These are phyloP conservation scores for Panicum virgatum DNA, from an alignment of 202 grass and related monocot genomes.

Conservation along the genomic window DNA sequence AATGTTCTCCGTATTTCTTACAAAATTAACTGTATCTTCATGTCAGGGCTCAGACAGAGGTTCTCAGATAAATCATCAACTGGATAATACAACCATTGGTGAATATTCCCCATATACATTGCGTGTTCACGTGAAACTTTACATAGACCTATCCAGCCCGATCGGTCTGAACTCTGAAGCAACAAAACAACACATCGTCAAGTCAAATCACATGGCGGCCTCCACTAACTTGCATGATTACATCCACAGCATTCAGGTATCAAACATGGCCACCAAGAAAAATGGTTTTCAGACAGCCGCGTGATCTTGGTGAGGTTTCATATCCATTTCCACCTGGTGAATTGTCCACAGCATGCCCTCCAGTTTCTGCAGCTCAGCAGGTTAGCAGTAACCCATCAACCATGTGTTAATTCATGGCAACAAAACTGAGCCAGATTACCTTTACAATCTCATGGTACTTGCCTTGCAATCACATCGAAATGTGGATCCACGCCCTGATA, in stretches of 20 bases:
- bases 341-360: conserved; percentile 99
- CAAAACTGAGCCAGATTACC: conserved; percentile 38
- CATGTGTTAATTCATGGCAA: background rate
- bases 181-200: background rate
- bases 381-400: conserved; percentile 10
- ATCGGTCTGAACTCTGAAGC: background rate
- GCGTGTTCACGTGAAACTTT: background rate
- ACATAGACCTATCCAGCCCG: background rate
- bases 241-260: background rate
- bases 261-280: background rate
- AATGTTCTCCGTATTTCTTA: too few relatives aligned
- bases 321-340: conserved; percentile 95
- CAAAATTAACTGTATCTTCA: too few relatives aligned
- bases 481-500: conserved; percentile 98
- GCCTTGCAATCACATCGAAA: conserved; percentile 93
- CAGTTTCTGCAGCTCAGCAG: conserved; percentile 66
- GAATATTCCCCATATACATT: background rate
- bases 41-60: background rate
- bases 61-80: too few relatives aligned
- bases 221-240: background rate
- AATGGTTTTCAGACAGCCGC: background rate
- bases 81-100: too few relatives aligned
- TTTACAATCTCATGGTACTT: conserved; percentile 96
- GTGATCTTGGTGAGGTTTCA: conserved; percentile 63
- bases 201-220: background rate